A percentile compares a stretch with the other conserved stretches of the same genome.
phyloP scores from a whole-genome alignment of 352 stramenopile species.

The Phytophthora aleatoria region DNA sequence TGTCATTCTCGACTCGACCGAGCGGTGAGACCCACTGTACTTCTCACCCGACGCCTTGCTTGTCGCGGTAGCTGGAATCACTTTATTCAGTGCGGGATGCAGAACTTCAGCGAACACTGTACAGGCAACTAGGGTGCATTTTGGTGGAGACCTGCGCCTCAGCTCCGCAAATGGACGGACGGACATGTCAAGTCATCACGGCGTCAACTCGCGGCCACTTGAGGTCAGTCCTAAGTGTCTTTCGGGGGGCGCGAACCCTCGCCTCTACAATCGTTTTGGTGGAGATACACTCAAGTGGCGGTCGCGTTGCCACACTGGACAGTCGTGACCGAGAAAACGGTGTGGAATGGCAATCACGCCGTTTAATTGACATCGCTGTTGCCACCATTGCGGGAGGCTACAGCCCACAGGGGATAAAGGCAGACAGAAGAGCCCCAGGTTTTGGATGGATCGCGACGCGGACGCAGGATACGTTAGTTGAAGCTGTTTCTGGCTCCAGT shows the following conservation, averaged over 20 bases:
- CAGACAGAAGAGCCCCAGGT: background rate
- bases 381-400: background rate
- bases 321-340: background rate
- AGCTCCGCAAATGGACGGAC: background rate
- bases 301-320: conserved; percentile 10
- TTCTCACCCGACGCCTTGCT: no score
- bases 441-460: background rate
- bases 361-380: background rate
- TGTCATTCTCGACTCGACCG: no score
- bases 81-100: no score
- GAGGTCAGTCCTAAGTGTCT: conserved; percentile 4
- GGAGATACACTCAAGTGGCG: conserved; percentile 13
- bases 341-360: background rate
- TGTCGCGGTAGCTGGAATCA: no score
- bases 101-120: no score
- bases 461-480: conserved; percentile 1
- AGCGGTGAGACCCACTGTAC: no score
- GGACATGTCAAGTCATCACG: conserved; percentile 22
- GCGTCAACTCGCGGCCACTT: conserved; percentile 18
- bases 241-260: conserved; percentile 2
- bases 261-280: conserved; percentile 29
- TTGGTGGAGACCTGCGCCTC: conserved; percentile 17
- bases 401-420: conserved; percentile 6
- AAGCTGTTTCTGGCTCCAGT: conserved; percentile 22
- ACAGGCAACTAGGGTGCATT: conserved; percentile 1